Conservation (phyloP, 108 stramenopile genomes). For the Nannochloropsis salina region DNA sequence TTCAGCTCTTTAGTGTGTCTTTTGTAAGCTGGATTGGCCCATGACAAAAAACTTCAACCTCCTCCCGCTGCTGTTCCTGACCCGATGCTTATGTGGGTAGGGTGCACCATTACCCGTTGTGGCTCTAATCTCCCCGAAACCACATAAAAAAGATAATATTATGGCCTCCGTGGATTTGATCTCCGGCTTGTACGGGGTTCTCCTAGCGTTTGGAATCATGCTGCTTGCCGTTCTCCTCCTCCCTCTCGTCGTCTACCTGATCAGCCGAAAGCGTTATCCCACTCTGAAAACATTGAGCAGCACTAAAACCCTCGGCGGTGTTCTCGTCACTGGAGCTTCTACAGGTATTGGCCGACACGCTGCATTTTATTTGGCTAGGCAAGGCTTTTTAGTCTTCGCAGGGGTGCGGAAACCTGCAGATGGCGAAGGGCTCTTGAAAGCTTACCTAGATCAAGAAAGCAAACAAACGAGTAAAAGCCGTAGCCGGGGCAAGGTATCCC, state of each 20-base stretch:
- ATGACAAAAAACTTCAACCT: too few species aligned
- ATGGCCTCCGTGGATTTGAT: not conserved
- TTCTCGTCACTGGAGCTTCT: slow-evolving; percentile 18
- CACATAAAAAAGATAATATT: too few species aligned
- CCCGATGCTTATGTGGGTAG: too few species aligned
- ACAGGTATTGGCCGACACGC: slow-evolving; percentile 21
- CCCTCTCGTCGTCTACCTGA: not conserved
- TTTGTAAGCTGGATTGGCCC: too few species aligned
- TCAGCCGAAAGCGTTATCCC: not conserved
- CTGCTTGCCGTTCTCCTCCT: not conserved
- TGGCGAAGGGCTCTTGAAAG: not conserved
- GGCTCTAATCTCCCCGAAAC: too few species aligned
- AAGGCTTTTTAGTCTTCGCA: slow-evolving; percentile 3
- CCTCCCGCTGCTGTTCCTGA: too few species aligned
- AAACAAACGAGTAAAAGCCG: not conserved
- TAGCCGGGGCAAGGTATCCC: not conserved
- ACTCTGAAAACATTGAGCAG: not conserved
- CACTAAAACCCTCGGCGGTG: not conserved
- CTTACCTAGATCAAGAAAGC: not conserved
- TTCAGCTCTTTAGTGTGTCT: too few species aligned
- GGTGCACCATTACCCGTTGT: too few species aligned
- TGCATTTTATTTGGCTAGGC: not conserved
- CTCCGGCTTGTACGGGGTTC: slow-evolving; percentile 1
- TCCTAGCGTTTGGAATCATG: not conserved
- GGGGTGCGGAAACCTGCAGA: slow-evolving; percentile 21